Evolutionary conservation across 176 grass and related monocot species (phyloP).

Genomic region (Carex pumila): DNA sequence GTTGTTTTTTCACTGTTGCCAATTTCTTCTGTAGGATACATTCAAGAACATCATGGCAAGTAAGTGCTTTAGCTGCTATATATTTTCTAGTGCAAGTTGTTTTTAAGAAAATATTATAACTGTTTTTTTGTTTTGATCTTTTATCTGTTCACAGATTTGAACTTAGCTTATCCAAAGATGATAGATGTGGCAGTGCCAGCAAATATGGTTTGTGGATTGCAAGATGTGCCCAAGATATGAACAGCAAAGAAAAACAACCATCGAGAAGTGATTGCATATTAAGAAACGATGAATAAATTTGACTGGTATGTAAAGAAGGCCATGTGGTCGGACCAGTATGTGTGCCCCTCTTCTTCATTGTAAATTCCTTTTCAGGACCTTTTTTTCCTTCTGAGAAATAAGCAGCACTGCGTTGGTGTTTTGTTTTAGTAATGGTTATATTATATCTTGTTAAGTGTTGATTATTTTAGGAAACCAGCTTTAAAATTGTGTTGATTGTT

Average conservation of each 20-base stretch:
- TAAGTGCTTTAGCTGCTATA: slow-evolving; percentile 26
- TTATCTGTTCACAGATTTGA: slow-evolving; percentile 54
- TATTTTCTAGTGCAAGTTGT: too few species aligned
- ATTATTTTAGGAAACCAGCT: background rate
- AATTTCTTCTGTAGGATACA: slow-evolving; percentile 49
- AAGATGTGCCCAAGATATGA: slow-evolving; percentile 63
- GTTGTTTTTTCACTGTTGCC: slow-evolving; percentile 1
- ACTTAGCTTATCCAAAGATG: slow-evolving; percentile 85
- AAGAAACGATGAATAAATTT: background rate
- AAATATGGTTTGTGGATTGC: slow-evolving; percentile 77
- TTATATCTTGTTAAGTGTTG: background rate
- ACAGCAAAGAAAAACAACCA: background rate
- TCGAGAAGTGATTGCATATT: background rate
- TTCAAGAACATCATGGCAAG: slow-evolving; percentile 85
- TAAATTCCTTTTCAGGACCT: background rate
- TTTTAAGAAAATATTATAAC: slow-evolving; percentile 1
- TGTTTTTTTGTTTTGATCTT: slow-evolving; percentile 1
- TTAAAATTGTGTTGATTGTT: background rate
- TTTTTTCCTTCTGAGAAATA: background rate
- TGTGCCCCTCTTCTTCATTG: background rate
- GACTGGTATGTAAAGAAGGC: background rate
- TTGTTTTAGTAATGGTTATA: background rate
- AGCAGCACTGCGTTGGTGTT: background rate
- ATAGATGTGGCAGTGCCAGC: slow-evolving; percentile 76
- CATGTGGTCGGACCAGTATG: background rate